phyloP scores from a whole-genome alignment of 75 land plant genomes.

The Sequoia sempervirens region DNA sequence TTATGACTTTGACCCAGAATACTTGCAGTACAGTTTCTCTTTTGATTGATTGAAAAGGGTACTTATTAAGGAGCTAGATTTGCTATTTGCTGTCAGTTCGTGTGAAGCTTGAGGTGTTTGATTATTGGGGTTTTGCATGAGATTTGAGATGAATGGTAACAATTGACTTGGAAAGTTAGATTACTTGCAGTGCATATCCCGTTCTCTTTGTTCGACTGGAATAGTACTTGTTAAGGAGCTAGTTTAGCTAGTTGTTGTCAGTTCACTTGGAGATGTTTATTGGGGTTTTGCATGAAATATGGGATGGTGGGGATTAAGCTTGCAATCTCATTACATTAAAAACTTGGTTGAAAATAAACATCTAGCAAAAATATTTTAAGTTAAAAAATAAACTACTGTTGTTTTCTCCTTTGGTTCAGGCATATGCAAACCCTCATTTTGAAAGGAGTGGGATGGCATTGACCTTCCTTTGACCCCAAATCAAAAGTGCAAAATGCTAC shows the following conservation, averaged over 20 bases:
- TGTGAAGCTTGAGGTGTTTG: neutral
- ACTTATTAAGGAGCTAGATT: neutral
- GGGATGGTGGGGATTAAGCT: neutral
- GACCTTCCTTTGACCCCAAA: too few species aligned
- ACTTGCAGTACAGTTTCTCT: neutral
- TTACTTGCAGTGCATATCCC: neutral
- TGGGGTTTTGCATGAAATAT: neutral
- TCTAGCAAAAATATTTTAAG: neutral
- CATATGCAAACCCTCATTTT: too few species aligned
- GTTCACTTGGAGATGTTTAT: neutral
- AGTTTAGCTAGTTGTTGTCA: neutral
- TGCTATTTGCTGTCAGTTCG: neutral
- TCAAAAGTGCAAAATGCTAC: too few species aligned
- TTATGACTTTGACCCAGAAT: neutral
- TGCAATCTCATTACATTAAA: neutral
- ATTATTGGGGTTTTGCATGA: too few species aligned
- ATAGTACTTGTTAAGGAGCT: neutral
- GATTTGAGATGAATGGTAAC: neutral
- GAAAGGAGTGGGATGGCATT: too few species aligned
- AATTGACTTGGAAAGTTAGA: neutral
- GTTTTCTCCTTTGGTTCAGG: neutral
- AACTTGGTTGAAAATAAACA: neutral
- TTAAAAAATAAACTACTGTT: too few species aligned
- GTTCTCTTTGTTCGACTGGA: neutral
- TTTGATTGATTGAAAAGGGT: neutral